A percentile compares a stretch with the other conserved stretches of the same genome.
Evolutionary conservation across 2,329 filamentous ascomycete species (phyloP).

Genomic region (Cryoendolithus antarcticus): DNA sequence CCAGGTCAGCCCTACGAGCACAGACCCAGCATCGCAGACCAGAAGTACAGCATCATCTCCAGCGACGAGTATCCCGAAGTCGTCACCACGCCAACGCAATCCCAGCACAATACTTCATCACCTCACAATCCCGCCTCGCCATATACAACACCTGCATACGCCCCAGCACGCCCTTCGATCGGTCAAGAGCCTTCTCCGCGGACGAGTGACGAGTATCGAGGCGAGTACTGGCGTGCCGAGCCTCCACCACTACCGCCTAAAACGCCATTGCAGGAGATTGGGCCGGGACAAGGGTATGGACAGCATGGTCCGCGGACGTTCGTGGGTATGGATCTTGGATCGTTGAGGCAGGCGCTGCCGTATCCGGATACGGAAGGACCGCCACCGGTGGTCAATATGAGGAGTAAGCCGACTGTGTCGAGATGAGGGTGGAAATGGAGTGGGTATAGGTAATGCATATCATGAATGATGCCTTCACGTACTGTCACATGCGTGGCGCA

Average conservation of each 20-base stretch:
- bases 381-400: conserved; percentile 74
- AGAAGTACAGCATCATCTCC: conserved; percentile 55
- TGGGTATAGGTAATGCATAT: too few species aligned
- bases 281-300: conserved; percentile 1
- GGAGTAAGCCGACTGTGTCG: conserved; percentile 53
- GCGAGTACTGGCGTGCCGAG: background rate
- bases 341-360: conserved; percentile 39
- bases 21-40: conserved; percentile 41
- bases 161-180: conserved; percentile 1
- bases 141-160: conserved; percentile 1
- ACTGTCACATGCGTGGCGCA: too few species aligned
- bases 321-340: conserved; percentile 15
- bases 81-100: conserved; percentile 5
- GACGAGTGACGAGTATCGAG: background rate
- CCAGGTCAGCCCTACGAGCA: conserved; percentile 44
- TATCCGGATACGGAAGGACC: conserved; percentile 73
- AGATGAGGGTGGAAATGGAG: too few species aligned
- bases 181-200: conserved; percentile 4
- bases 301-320: conserved; percentile 2
- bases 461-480: too few species aligned
- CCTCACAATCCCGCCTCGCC: conserved; percentile 5
- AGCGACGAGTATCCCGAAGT: conserved; percentile 45
- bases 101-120: conserved; percentile 11
- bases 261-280: conserved; percentile 8
- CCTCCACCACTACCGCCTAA: conserved; percentile 65